Evolutionary conservation across 495 filamentous ascomycete species (phyloP).

Genomic region (Entonaema liquescens): DNA sequence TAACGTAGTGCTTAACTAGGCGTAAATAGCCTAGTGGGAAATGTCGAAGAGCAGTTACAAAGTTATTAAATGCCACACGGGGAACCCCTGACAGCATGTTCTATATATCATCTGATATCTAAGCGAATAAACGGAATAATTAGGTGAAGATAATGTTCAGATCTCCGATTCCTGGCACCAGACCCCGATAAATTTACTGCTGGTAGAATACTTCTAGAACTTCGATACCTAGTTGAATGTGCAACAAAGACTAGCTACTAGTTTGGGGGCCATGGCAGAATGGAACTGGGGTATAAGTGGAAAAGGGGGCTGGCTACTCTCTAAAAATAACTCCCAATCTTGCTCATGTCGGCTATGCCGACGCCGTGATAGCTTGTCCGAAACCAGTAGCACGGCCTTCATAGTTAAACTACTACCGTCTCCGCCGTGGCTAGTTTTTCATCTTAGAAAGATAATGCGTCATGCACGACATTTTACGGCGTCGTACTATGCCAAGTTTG

Average conservation of each 20-base stretch:
- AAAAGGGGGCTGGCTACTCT: neutral
- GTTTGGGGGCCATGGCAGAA: slow-evolving; percentile 7
- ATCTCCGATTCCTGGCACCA: neutral
- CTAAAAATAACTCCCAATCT: slow-evolving; percentile 28
- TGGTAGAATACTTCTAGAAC: neutral
- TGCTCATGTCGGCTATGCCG: slow-evolving; percentile 17
- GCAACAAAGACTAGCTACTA: too few species aligned
- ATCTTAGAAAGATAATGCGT: neutral
- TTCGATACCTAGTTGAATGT: neutral
- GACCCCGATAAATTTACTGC: neutral
- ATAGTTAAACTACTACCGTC: neutral
- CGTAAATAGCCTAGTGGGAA: too few species aligned
- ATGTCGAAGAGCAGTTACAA: too few species aligned
- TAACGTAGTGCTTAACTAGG: too few species aligned
- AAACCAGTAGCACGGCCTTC: neutral
- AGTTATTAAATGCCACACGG: too few species aligned
- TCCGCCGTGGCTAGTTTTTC: neutral
- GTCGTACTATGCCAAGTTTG: neutral
- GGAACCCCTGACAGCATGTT: too few species aligned
- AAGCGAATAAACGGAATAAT: too few species aligned
- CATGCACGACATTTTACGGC: neutral
- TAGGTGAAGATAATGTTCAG: neutral
- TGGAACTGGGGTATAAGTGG: neutral
- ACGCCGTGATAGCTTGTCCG: neutral
- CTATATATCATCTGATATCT: too few species aligned